Evolutionary conservation across 352 stramenopile genomes (phyloP), one percentile per base, ranked within the genome.

Genomic region (Blastocystis sp.): DNA sequence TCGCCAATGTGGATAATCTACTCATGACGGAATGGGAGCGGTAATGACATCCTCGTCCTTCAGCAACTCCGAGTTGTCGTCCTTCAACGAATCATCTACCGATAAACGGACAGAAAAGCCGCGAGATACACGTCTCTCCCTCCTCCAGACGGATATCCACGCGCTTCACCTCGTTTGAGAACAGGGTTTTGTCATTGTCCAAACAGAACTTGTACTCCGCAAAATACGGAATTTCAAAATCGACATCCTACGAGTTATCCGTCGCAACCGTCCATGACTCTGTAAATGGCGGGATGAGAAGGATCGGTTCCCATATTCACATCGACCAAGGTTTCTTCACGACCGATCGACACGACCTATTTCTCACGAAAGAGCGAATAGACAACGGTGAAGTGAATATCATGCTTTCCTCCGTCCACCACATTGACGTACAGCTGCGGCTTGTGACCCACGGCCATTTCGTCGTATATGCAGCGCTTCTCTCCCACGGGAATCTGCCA

Each of bases 221-320:
- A 31, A 89, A 89, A 62, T 89, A 89, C 6, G 79, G 79, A 89
- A 89, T 80, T 79, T 89, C 79, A 33, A 89, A 71, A 45, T 67
- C 51, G 2, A 39, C 66, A 69, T 85, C 61, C 74, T 85, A 70
- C 21, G 6, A 12, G 35, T 70, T 10, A 45, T 26, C 29, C 29
- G 33, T 19, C 1, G n/a, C 3, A 3, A 67, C 19, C n/a, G 35
- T 16, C 33, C 1, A 55, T 12, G 33, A 85, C 74, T 67, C 74
- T 21, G 29, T 59, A 60, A 12, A 39, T 62, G 26, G 74, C 50
- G 41, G 74, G 74, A 85, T 85, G 74, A 2, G 51, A 24, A 51
- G 74, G 74, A 85, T 85, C 74, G 6, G 55, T 85, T 0, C 74
- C 74, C 51, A 85, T 51, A 12, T 69, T 33, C 1, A 55, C 31